Evolutionary conservation across 495 filamentous ascomycete genomes (phyloP).

Genomic region (Friedmanniomyces endolithicus): DNA sequence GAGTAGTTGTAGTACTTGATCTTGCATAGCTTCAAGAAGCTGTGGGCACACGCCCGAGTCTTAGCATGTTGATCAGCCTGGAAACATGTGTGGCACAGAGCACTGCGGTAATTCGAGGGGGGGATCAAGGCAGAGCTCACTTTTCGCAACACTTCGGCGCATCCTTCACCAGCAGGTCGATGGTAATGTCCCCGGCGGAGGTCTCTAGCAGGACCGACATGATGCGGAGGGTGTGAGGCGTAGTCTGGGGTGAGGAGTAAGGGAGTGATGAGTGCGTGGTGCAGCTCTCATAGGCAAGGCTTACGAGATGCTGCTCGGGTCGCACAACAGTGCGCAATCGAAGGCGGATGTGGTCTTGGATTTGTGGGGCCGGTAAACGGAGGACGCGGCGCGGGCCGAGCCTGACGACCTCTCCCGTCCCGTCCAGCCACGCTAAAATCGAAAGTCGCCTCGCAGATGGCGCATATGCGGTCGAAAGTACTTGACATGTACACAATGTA

Average conservation of each 20-base stretch:
- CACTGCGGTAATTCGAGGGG: no score
- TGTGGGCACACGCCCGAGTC: slow-evolving; percentile 35
- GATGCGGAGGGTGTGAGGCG: neutral
- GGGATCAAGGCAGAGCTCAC: slow-evolving; percentile 39
- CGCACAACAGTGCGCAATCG: no score
- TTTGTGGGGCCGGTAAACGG: neutral
- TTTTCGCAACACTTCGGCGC: slow-evolving; percentile 85
- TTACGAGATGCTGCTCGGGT: no score
- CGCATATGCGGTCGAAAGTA: no score
- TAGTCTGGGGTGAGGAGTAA: no score
- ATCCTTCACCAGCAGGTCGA: slow-evolving; percentile 77
- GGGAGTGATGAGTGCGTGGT: no score
- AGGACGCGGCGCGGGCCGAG: no score
- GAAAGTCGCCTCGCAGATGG: no score
- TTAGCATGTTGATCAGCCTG: slow-evolving; percentile 40
- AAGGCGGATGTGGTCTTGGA: neutral
- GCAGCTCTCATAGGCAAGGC: no score
- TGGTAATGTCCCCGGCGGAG: slow-evolving; percentile 81
- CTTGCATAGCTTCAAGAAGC: slow-evolving; percentile 96
- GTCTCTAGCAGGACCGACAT: slow-evolving; percentile 85
- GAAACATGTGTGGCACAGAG: neutral
- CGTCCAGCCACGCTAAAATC: no score
- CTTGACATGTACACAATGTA: no score
- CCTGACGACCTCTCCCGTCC: no score
- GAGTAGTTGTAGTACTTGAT: slow-evolving; percentile 97